These are phyloP conservation scores for Aureococcus anophagefferens DNA, from an alignment of 108 stramenopile genomes.

Conservation along the genomic window DNA sequence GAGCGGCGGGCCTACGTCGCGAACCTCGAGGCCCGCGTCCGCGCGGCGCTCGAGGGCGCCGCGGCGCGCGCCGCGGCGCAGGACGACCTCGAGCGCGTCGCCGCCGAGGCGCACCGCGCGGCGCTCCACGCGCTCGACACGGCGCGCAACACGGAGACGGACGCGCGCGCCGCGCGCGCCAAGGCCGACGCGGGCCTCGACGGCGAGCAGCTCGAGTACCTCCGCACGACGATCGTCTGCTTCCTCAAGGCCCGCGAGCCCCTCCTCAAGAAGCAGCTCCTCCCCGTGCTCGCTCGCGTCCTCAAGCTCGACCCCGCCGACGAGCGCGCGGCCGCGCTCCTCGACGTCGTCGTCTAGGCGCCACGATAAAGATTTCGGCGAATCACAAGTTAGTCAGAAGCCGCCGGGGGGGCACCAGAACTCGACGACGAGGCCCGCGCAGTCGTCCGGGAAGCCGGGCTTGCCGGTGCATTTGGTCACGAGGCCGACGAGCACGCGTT, in stretches of 20 bases:
- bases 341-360: background rate
- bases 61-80: background rate
- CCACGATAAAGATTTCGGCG: too few species aligned
- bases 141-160: background rate
- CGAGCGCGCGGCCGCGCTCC: background rate
- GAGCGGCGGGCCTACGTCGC: background rate
- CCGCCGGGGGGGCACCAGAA: too few species aligned
- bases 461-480: too few species aligned
- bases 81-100: background rate
- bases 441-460: too few species aligned
- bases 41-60: background rate
- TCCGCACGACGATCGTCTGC: background rate
- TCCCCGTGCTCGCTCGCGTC: background rate
- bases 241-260: background rate
- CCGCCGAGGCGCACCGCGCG: background rate
- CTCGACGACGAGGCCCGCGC: too few species aligned
- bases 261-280: background rate
- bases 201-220: background rate
- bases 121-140: background rate
- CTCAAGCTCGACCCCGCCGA: background rate
- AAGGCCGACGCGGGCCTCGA: background rate
- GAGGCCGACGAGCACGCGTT: too few species aligned
- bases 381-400: too few species aligned
- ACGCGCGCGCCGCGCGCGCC: background rate
- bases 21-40: background rate